A percentile compares a stretch with the other conserved stretches of the same genome.
These are phyloP conservation scores for Digitaria exilis DNA, from an alignment of 202 grass and related monocot genomes.

Conservation along the genomic window DNA sequence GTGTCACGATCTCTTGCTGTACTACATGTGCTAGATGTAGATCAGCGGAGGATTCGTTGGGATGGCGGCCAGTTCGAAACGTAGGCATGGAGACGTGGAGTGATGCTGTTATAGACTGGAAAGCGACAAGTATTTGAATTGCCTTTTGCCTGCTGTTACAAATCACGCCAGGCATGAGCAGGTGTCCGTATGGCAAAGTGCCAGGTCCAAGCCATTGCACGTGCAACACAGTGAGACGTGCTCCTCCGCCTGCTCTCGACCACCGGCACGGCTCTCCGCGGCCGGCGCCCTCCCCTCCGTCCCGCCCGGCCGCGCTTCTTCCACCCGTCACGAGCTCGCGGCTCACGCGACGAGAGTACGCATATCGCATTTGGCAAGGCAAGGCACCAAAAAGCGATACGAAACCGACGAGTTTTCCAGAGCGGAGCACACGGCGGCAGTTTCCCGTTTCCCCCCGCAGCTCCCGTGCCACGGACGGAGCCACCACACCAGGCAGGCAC, in stretches of 20 bases:
- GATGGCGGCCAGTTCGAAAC: neutral
- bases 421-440: conserved; percentile 13
- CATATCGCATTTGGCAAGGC: neutral
- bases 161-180: neutral
- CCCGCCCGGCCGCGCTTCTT: neutral
- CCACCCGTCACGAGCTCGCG: neutral
- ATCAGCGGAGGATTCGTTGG: neutral
- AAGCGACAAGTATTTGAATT: neutral
- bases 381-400: neutral
- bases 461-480: neutral
- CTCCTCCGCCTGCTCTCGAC: neutral
- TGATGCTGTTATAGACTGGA: neutral
- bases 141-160: neutral
- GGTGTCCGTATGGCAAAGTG: neutral
- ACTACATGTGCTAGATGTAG: neutral
- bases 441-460: neutral
- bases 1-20: neutral
- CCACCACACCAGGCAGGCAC: neutral
- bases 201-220: neutral
- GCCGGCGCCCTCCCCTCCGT: neutral
- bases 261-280: neutral
- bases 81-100: neutral
- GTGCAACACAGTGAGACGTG: neutral
- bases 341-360: neutral
- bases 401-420: neutral